Percentiles rank a stretch among this genome's conserved stretches.
Evolutionary conservation across 768 basidiomycete genomes (phyloP).

Genomic region (Guyanaporus albipodus): DNA sequence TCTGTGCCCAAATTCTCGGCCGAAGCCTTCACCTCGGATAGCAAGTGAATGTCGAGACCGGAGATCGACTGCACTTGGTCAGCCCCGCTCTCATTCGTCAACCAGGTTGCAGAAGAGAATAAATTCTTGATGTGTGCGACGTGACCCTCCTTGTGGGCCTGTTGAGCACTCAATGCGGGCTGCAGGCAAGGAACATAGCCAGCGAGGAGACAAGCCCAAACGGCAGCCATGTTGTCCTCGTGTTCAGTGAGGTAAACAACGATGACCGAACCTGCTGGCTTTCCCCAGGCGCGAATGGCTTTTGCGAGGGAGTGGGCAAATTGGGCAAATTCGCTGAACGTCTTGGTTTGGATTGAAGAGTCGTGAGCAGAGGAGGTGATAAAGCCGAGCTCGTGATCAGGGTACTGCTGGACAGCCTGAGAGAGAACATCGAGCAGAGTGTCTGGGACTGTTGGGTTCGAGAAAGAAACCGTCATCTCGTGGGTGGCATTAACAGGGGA

Average conservation of each 20-base stretch:
- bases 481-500: constrained; percentile 8
- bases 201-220: constrained; percentile 31
- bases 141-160: constrained; percentile 29
- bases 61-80: constrained; percentile 23
- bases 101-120: constrained; percentile 30
- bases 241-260: constrained; percentile 31
- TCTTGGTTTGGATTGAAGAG: constrained; percentile 26
- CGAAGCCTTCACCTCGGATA: constrained; percentile 20
- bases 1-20: constrained; percentile 6
- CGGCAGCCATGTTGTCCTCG: constrained; percentile 32
- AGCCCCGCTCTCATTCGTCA: constrained; percentile 28
- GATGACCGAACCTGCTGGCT: constrained; percentile 24
- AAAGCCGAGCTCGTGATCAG: constrained; percentile 25
- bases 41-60: constrained; percentile 24
- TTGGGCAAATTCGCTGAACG: constrained; percentile 21
- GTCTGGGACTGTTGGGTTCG: constrained; percentile 1
- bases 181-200: constrained; percentile 32
- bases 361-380: constrained; percentile 29
- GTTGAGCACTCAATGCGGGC: constrained; percentile 32
- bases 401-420: constrained; percentile 19
- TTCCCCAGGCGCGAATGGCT: constrained; percentile 22
- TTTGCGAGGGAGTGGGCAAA: constrained; percentile 17
- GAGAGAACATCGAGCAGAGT: constrained; percentile 25
- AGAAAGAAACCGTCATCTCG: constrained; percentile 16
- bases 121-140: constrained; percentile 29